These are phyloP conservation scores for Crithidia expoeki DNA, from an alignment of 208 protist genomes.

Conservation along the genomic window DNA sequence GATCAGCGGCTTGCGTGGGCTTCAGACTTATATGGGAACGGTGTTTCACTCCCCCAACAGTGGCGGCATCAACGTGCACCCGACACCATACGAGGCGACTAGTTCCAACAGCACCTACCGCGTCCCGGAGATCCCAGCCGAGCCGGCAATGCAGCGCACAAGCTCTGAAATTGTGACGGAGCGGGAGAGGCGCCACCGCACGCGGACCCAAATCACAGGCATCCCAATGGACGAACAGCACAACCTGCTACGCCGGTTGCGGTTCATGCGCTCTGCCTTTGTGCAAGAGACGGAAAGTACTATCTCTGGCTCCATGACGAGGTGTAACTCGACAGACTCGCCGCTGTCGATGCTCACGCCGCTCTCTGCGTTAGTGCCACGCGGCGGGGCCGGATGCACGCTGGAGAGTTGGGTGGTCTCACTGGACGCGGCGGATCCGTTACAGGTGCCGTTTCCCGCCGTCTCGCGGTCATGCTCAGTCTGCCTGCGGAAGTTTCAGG, in stretches of 20 bases:
- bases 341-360: background rate
- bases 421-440: slow-evolving; percentile 1
- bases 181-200: background rate
- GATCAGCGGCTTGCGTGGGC: slow-evolving; percentile 11
- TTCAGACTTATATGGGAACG: slow-evolving; percentile 30
- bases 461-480: slow-evolving; percentile 33
- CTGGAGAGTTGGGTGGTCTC: slow-evolving; percentile 21
- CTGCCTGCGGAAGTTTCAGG: slow-evolving; percentile 26
- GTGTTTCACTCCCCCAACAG: slow-evolving; percentile 10
- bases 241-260: slow-evolving; percentile 18
- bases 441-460: slow-evolving; percentile 6
- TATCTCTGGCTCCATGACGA: background rate
- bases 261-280: slow-evolving; percentile 1
- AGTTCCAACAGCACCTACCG: slow-evolving; percentile 12
- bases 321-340: background rate
- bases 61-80: background rate
- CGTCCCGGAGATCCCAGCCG: slow-evolving; percentile 3
- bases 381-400: background rate
- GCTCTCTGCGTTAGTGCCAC: background rate
- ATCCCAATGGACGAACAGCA: slow-evolving; percentile 22
- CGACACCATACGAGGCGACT: slow-evolving; percentile 4
- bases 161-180: slow-evolving; percentile 2
- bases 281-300: slow-evolving; percentile 4
- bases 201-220: slow-evolving; percentile 8
- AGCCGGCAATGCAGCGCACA: background rate